phyloP scores from a whole-genome alignment of 2,329 filamentous ascomycete genomes.

The Botrytis galanthina region DNA sequence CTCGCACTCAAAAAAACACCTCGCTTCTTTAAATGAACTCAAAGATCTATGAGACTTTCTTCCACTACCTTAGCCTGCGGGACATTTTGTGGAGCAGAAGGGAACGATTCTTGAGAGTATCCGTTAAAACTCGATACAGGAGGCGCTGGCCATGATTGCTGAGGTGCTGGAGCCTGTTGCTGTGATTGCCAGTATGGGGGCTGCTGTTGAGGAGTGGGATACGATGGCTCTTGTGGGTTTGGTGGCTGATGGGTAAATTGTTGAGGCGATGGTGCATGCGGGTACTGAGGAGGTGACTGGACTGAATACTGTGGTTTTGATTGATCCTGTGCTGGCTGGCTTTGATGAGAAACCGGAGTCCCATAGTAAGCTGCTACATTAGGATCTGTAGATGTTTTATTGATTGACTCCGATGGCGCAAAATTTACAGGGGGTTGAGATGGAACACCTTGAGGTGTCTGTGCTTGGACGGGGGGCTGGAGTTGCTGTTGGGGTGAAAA shows the following conservation, averaged over 20 bases:
- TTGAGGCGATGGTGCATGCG: slow-evolving; percentile 33
- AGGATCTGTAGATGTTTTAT: slow-evolving; percentile 48
- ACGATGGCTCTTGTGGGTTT: slow-evolving; percentile 32
- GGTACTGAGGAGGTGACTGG: slow-evolving; percentile 39
- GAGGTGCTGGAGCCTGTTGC: slow-evolving; percentile 43
- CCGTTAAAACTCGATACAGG: slow-evolving; percentile 44
- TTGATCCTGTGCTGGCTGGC: slow-evolving; percentile 45
- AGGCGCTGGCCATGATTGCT: slow-evolving; percentile 40
- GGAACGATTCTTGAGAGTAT: slow-evolving; percentile 62
- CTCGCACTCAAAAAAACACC: slow-evolving; percentile 7
- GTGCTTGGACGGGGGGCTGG: slow-evolving; percentile 26
- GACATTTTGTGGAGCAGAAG: slow-evolving; percentile 62
- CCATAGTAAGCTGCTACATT: slow-evolving; percentile 59
- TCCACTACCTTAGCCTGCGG: slow-evolving; percentile 58
- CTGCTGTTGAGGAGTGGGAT: slow-evolving; percentile 35
- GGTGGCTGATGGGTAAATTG: slow-evolving; percentile 30
- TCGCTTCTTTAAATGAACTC: slow-evolving; percentile 38
- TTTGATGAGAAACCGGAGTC: slow-evolving; percentile 37
- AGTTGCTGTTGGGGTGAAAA: slow-evolving; percentile 31
- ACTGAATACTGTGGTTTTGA: slow-evolving; percentile 38
- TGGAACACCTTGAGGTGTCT: slow-evolving; percentile 37
- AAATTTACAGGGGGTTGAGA: slow-evolving; percentile 38
- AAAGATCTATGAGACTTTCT: slow-evolving; percentile 79
- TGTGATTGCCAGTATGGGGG: slow-evolving; percentile 52
- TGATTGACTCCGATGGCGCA: slow-evolving; percentile 39